These are phyloP conservation scores for Fusarium neocosmosporiellum DNA, from an alignment of 2,329 filamentous ascomycete species.

Conservation along the genomic window DNA sequence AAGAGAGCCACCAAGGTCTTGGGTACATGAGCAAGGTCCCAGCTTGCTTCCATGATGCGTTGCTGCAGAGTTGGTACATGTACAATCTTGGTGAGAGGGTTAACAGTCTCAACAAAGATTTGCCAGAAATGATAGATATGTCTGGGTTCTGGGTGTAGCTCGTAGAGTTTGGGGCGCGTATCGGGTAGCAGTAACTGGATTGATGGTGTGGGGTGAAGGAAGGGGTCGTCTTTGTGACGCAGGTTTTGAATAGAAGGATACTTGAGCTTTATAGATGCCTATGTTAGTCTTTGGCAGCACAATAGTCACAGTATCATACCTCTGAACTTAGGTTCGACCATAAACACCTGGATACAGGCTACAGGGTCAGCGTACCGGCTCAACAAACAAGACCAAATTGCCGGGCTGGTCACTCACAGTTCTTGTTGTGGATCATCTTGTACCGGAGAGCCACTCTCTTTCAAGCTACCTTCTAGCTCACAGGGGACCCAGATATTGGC, in stretches of 20 bases:
- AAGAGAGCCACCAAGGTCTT: constrained; percentile 39
- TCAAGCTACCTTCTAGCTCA: constrained; percentile 4
- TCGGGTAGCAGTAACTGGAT: constrained; percentile 13
- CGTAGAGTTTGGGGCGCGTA: neutral
- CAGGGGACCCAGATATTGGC: constrained; percentile 43
- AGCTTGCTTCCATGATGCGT: constrained; percentile 45
- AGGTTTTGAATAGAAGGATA: constrained; percentile 36
- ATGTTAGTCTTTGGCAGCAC: neutral
- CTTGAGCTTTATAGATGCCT: constrained; percentile 28
- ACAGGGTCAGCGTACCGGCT: fast-evolving
- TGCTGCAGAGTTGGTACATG: constrained; percentile 49
- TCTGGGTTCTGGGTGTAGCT: constrained; percentile 46
- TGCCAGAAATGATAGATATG: constrained; percentile 48
- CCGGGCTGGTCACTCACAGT: no score
- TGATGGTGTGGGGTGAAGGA: constrained; percentile 14
- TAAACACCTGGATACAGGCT: constrained; percentile 12
- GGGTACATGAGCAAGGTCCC: constrained; percentile 29
- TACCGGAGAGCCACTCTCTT: neutral
- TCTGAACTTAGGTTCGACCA: constrained; percentile 37
- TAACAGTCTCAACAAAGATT: constrained; percentile 47
- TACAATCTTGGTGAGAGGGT: constrained; percentile 47
- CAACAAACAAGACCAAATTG: no score
- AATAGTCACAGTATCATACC: neutral
- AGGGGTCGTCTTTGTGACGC: constrained; percentile 35
- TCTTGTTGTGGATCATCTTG: neutral